Percentiles rank a stretch among this genome's conserved stretches.
phyloP scores from a whole-genome alignment of 805 yeast species.

The Pichia occidentalis region DNA sequence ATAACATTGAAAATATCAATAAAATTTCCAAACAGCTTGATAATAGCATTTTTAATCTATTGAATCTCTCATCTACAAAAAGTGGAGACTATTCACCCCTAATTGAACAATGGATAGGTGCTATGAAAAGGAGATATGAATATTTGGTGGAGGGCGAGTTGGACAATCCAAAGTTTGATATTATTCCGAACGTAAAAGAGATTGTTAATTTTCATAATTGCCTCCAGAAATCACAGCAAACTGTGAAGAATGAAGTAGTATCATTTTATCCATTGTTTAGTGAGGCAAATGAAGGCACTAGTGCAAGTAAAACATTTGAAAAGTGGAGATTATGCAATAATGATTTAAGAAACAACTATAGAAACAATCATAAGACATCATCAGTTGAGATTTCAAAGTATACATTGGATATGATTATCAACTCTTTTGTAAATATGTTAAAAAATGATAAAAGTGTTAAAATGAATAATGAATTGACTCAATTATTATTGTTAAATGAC shows the following conservation, averaged over 20 bases:
- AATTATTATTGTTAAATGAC: conserved; percentile 5
- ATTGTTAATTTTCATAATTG: not conserved
- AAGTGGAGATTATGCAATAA: not conserved
- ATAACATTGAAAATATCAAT: not conserved
- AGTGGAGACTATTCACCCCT: not conserved
- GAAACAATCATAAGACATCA: not conserved
- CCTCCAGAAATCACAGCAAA: not conserved
- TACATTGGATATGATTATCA: conserved; percentile 10
- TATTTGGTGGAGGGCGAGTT: not conserved
- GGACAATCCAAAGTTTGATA: not conserved
- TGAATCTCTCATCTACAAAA: not conserved
- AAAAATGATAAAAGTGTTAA: conserved; percentile 2
- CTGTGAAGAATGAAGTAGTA: conserved; percentile 18
- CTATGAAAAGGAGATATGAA: conserved; percentile 7
- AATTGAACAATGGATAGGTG: conserved; percentile 3
- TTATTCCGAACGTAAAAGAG: not conserved
- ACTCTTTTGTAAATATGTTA: conserved; percentile 9
- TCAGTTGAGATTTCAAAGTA: conserved; percentile 8
- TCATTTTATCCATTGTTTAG: conserved; percentile 43
- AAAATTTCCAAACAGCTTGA: conserved; percentile 9
- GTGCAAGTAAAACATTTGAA: conserved; percentile 36
- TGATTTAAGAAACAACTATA: not conserved
- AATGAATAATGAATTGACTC: not conserved
- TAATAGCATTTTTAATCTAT: conserved; percentile 4
- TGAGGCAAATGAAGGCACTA: conserved; percentile 43